Evolutionary conservation across 179 eudicot species (phyloP).

Genomic region (Silene coronaria): DNA sequence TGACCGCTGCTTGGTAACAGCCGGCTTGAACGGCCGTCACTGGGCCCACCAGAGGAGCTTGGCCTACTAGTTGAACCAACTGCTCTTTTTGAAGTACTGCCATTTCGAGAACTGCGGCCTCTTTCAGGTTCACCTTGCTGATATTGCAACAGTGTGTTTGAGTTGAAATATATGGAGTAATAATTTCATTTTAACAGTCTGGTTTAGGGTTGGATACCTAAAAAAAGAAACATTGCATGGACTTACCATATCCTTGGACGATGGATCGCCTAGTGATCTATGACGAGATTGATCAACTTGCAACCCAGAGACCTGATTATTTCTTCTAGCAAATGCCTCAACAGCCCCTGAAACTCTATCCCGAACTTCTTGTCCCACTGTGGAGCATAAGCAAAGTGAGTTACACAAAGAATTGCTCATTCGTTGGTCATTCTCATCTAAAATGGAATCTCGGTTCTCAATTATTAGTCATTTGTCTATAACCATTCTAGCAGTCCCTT

Average conservation of each 20-base stretch:
- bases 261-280: slow-evolving; percentile 44
- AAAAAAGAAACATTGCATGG: background rate
- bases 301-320: slow-evolving; percentile 35
- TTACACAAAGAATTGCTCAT: background rate
- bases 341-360: slow-evolving; percentile 49
- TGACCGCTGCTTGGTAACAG: slow-evolving; percentile 46
- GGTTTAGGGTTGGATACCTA: background rate
- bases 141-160: background rate
- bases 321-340: slow-evolving; percentile 55
- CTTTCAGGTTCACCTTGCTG: slow-evolving; percentile 53
- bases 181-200: too few species aligned
- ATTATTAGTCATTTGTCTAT: background rate
- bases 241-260: slow-evolving; percentile 53
- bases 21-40: slow-evolving; percentile 43
- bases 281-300: slow-evolving; percentile 46
- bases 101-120: slow-evolving; percentile 45
- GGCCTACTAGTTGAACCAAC: slow-evolving; percentile 42
- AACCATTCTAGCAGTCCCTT: background rate
- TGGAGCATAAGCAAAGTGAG: slow-evolving; percentile 9
- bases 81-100: slow-evolving; percentile 53
- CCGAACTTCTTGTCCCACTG: slow-evolving; percentile 50
- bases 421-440: too few species aligned
- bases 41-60: slow-evolving; percentile 56
- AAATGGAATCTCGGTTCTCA: too few species aligned
- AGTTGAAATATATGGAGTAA: background rate